Evolutionary conservation across 805 yeast species (phyloP), one percentile per base, ranked within the genome.

Genomic region (Tetrapisispora taiwanensis): DNA sequence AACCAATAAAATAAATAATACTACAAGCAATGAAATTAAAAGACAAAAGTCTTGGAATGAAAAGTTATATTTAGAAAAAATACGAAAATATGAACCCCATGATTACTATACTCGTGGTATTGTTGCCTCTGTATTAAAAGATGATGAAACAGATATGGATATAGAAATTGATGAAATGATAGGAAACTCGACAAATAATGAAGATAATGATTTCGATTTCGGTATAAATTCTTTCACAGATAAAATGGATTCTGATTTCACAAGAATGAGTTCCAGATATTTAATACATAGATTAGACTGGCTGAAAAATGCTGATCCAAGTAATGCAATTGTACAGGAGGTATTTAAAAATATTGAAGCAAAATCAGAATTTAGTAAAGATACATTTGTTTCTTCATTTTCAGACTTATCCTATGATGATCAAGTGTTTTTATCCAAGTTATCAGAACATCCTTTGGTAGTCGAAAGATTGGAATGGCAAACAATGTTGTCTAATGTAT

Each of bases 381-480:
- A 49, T 42, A 41, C 40, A 12, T 38, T 48, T 20, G 27, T 45
- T 27, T 43, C 49, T 20, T 45, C 46, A 22, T 45, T 49, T 28
- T 47, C 52, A 15, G 39, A 47, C 36, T 35, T 54, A 33, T 46
- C 60, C 39, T 27, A 43, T 46, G 49, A 52, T 26, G 50, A 47
- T 27, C 58, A 44, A 35, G 45, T 50, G 31, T 32, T 46, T 22
- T 41, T 43, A 18, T 45, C 52, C 2, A 49, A 52, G 27, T 46
- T 64, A 12, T 45, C 58, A 5, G 50, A 63, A 4, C 62, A 65
- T 43, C 63, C 69, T 7, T 51, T 55, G 20, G 78, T 81, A 7
- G 55, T 79, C 10, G 97, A 88, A 58, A 72, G 97, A 40, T 68
- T 89, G 12, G 95, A 88, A 64, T 92, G 98, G 98, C 97, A 92